Evolutionary conservation across 169 alveolate species (phyloP), one percentile per base, ranked within the genome.

Genomic region (Plasmodium malariae): DNA sequence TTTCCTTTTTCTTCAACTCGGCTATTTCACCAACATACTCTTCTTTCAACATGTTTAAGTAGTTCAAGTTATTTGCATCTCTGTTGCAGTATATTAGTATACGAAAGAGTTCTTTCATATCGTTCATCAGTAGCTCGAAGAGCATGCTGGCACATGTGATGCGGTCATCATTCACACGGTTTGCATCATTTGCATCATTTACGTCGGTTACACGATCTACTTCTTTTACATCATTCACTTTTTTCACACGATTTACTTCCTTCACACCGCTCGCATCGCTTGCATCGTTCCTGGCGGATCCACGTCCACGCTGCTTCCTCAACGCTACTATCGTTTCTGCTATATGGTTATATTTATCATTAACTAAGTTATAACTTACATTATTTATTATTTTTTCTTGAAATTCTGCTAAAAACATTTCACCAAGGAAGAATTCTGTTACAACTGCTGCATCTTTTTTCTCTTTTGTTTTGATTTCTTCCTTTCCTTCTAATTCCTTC

Each of bases 1-100:
- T 74, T 19, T 74, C 72, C 26, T 65, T 74, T 67, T 49, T 37
- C n/a, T 43, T 59, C 32, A 74, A 7, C 6, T 40, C 74, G 12
- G 12, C 9, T 32, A 74, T 74, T 74, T 74, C 68, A 11, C 24
- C 17, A 12, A n/a, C 9, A 48, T 74, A 59, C 34, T 49, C 59
- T 24, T 24, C 21, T 37, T 37, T 74, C 26, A 37, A 11, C 17
- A 14, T 40, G 21, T 40, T 57, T 4, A 55, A 7, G 36, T 55
- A 14, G 1, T 26, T 28, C 3, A 73, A 9, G 12, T 55, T 36
- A 32, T 32, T 32, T 21, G 32, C 2, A 57, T 73, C 69, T 54
- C 32, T n/a, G 7, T 34, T 36, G 26, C 57, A 57, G 26, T 43
- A 11, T 17, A 73, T 36, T 32, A 24, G 24, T 6, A 21, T 49